Conservation (phyloP, 495 filamentous ascomycete species). For the Geopyxis carbonaria region DNA sequence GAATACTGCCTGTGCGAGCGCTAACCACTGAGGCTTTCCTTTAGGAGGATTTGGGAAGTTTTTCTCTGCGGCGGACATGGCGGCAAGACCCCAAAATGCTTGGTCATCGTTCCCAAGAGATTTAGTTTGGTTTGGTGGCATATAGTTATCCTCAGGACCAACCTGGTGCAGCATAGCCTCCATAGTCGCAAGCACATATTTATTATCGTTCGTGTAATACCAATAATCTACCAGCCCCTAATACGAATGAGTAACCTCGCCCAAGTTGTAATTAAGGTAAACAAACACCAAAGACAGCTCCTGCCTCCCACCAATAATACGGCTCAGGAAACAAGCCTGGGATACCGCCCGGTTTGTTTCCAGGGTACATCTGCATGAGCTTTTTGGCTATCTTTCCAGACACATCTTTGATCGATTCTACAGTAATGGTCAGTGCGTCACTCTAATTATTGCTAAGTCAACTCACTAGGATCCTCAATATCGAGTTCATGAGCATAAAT, state of each 20-base stretch:
- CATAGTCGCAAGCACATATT: slow-evolving; percentile 50
- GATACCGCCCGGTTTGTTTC: slow-evolving; percentile 44
- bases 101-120: slow-evolving; percentile 67
- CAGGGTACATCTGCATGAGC: slow-evolving; percentile 54
- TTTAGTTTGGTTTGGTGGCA: slow-evolving; percentile 66
- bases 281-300: slow-evolving; percentile 23
- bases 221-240: slow-evolving; percentile 62
- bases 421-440: background rate
- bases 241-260: background rate
- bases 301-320: slow-evolving; percentile 59
- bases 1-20: slow-evolving; percentile 66
- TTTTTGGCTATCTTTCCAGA: slow-evolving; percentile 42
- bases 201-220: slow-evolving; percentile 57
- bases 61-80: slow-evolving; percentile 65
- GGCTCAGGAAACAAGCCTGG: slow-evolving; percentile 40
- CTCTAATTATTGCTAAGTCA: background rate
- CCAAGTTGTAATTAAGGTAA: background rate
- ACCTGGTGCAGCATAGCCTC: slow-evolving; percentile 57
- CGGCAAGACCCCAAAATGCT: slow-evolving; percentile 66
- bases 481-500: slow-evolving; percentile 5
- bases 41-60: slow-evolving; percentile 48
- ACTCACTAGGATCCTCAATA: slow-evolving; percentile 1
- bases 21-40: slow-evolving; percentile 54
- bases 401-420: slow-evolving; percentile 50
- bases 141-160: slow-evolving; percentile 49